phyloP scores from a whole-genome alignment of 345 rosid species.

The Rhodamnia rubescens region DNA sequence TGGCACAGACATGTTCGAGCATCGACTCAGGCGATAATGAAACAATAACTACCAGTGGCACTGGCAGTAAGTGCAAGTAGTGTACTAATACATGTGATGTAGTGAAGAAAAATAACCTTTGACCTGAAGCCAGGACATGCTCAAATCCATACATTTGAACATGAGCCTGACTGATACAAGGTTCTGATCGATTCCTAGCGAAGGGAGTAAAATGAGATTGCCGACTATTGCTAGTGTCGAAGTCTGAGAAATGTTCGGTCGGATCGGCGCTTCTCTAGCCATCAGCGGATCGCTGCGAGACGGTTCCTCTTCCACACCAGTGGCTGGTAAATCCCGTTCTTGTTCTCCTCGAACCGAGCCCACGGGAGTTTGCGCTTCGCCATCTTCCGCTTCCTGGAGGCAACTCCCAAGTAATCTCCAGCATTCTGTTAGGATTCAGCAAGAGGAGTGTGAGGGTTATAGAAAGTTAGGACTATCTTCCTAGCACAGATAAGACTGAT shows the following conservation, averaged over 20 bases:
- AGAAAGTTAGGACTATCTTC: background rate
- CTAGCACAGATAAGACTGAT: background rate
- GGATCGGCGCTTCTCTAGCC: background rate
- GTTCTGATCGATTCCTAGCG: background rate
- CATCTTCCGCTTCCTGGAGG: slow-evolving; percentile 24
- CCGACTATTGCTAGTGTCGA: background rate
- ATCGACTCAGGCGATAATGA: background rate
- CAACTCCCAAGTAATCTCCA: slow-evolving; percentile 32
- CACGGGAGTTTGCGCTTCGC: slow-evolving; percentile 42
- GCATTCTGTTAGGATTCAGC: slow-evolving; percentile 11
- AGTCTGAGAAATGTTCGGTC: background rate
- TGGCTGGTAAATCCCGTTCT: slow-evolving; percentile 5
- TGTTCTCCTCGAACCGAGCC: slow-evolving; percentile 14
- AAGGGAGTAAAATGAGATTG: background rate
- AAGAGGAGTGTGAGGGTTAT: background rate
- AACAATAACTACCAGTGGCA: background rate
- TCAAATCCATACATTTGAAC: background rate
- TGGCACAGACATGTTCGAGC: background rate
- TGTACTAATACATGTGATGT: background rate
- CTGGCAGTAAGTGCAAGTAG: background rate
- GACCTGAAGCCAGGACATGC: background rate
- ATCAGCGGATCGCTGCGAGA: slow-evolving; percentile 21
- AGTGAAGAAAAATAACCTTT: background rate
- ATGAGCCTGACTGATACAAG: background rate
- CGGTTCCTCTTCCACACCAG: slow-evolving; percentile 39